Evolutionary conservation across 1,139 yeast genomes (phyloP).

Genomic region (Schizosaccharomyces versatilis): DNA sequence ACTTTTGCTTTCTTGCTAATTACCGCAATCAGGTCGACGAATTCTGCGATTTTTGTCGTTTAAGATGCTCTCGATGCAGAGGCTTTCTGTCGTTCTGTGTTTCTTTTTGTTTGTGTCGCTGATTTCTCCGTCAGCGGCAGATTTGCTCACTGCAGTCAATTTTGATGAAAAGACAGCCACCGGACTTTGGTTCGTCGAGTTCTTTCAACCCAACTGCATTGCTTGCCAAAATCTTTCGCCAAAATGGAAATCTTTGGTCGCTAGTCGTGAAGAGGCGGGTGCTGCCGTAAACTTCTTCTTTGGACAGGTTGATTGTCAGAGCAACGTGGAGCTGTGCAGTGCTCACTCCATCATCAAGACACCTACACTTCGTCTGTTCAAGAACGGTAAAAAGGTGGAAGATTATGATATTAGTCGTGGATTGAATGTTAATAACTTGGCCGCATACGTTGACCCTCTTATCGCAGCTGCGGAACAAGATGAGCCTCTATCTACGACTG

Average conservation of each 20-base stretch:
- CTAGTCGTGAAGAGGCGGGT: conserved; percentile 15
- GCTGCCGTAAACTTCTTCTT: conserved; percentile 17
- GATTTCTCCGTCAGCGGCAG: background rate
- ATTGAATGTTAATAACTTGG: conserved; percentile 7
- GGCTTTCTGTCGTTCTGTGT: no score
- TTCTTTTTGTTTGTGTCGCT: no score
- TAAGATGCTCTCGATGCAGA: no score
- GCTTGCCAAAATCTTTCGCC: conserved; percentile 24
- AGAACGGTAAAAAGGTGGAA: conserved; percentile 18
- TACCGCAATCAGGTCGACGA: no score
- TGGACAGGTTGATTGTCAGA: conserved; percentile 23
- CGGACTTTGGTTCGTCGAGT: conserved; percentile 22
- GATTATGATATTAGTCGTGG: conserved; percentile 9
- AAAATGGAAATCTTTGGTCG: conserved; percentile 18
- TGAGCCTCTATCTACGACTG: no score
- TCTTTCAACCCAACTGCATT: conserved; percentile 23
- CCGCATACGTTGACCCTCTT: conserved; percentile 4
- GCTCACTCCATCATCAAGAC: conserved; percentile 16
- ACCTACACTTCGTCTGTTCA: conserved; percentile 20
- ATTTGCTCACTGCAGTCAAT: background rate
- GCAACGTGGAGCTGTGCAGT: conserved; percentile 21
- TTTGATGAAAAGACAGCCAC: conserved; percentile 7
- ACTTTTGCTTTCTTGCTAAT: no score
- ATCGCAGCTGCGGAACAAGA: background rate
- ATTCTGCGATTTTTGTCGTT: no score